phyloP scores from a whole-genome alignment of 371 early-diverging fungal species.

The Nematocida sp. region DNA sequence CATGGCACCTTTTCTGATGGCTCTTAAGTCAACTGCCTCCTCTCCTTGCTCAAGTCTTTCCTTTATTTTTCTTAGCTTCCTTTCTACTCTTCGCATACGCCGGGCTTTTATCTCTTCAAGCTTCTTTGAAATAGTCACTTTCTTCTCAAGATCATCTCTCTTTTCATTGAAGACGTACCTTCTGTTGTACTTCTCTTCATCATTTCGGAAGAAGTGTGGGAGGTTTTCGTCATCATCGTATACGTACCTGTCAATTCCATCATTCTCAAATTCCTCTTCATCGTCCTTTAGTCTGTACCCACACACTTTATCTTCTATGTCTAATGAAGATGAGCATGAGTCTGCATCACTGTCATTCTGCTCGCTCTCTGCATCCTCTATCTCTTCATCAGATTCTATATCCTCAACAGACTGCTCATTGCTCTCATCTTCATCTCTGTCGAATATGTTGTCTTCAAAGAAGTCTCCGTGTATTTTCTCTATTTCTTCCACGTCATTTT shows the following conservation, averaged over 20 bases:
- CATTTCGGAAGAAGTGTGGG: constrained; percentile 65
- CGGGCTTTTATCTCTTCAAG: constrained; percentile 61
- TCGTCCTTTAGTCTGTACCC: constrained; percentile 63
- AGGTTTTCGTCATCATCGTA: constrained; percentile 65
- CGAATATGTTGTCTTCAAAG: constrained; percentile 58
- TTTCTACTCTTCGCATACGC: constrained; percentile 62
- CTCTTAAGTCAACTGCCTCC: constrained; percentile 66
- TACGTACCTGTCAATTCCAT: constrained; percentile 68
- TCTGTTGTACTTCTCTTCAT: constrained; percentile 60
- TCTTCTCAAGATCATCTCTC: constrained; percentile 36
- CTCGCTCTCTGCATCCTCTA: constrained; percentile 54
- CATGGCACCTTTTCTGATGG: constrained; percentile 60
- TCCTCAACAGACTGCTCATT: constrained; percentile 32
- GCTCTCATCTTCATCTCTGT: constrained; percentile 21
- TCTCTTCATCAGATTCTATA: constrained; percentile 13
- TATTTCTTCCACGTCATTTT: constrained; percentile 71
- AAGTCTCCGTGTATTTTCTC: constrained; percentile 63
- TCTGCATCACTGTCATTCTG: constrained; percentile 55
- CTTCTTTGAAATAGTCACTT: constrained; percentile 63
- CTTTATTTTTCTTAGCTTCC: constrained; percentile 62
- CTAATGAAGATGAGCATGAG: constrained; percentile 58
- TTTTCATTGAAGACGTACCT: constrained; percentile 61
- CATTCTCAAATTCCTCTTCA: constrained; percentile 64
- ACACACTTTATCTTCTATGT: constrained; percentile 66
- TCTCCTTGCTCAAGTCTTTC: constrained; percentile 61